phyloP scores from a whole-genome alignment of 768 basidiomycete genomes.

The Lentinula raphanica region DNA sequence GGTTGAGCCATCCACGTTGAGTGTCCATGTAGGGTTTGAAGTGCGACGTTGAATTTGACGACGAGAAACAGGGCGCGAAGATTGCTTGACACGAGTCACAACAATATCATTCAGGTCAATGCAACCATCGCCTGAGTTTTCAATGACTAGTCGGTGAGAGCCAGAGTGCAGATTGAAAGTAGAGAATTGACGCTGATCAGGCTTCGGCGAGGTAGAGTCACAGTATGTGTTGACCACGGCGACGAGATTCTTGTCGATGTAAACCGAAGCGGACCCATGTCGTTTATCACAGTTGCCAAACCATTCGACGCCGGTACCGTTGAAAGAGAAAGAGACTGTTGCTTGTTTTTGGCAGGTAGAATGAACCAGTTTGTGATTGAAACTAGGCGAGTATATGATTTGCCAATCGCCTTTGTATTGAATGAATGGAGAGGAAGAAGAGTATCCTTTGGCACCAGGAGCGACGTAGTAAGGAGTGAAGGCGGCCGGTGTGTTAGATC shows the following conservation, averaged over 20 bases:
- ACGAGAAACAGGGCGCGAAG: background rate
- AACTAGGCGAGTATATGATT: conserved; percentile 45
- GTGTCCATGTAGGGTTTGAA: conserved; percentile 39
- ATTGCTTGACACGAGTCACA: background rate
- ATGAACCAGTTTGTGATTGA: conserved; percentile 44
- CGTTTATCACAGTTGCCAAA: conserved; percentile 55
- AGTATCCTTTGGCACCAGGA: conserved; percentile 64
- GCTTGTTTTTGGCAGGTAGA: conserved; percentile 47
- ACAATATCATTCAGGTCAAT: background rate
- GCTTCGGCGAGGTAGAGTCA: conserved; percentile 22
- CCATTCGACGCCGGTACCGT: conserved; percentile 76
- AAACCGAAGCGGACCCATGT: conserved; percentile 54
- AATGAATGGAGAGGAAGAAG: conserved; percentile 64
- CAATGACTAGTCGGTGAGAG: conserved; percentile 57
- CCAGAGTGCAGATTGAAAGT: conserved; percentile 43
- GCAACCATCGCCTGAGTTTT: background rate
- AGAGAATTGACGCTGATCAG: conserved; percentile 66
- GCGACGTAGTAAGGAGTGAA: conserved; percentile 75
- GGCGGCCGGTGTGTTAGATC: conserved; percentile 34
- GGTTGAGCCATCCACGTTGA: conserved; percentile 61
- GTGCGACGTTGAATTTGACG: conserved; percentile 8
- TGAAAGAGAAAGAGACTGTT: conserved; percentile 51
- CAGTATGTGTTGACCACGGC: conserved; percentile 38
- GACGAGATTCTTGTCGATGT: conserved; percentile 48
- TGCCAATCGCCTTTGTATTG: conserved; percentile 59